These are phyloP conservation scores for Populus tremula DNA, from an alignment of 345 rosid genomes.

Conservation along the genomic window DNA sequence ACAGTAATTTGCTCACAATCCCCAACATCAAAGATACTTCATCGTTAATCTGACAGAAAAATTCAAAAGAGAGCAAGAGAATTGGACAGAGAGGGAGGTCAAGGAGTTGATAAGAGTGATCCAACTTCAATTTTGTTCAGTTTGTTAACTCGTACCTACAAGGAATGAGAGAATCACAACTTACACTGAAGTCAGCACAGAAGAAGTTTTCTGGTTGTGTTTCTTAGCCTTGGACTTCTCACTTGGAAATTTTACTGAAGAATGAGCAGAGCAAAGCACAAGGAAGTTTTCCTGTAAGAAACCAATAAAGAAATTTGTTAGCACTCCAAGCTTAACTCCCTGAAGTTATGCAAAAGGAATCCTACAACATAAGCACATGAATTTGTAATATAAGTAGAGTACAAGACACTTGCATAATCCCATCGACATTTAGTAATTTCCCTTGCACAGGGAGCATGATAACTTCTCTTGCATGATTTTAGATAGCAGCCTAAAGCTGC, in stretches of 20 bases:
- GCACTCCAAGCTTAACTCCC: not conserved
- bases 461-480: conserved; percentile 70
- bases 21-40: no score
- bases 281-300: conserved; percentile 57
- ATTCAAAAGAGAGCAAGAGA: not conserved
- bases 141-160: not conserved
- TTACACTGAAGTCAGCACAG: conserved; percentile 34
- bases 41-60: not conserved
- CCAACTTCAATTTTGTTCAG: not conserved
- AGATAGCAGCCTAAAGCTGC: conserved; percentile 84
- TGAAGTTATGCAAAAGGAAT: not conserved
- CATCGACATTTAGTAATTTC: conserved; percentile 66
- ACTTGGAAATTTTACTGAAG: conserved; percentile 57
- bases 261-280: conserved; percentile 74
- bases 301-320: conserved; percentile 1
- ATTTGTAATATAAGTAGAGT: not conserved
- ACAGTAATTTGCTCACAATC: no score
- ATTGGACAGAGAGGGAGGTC: not conserved
- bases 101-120: not conserved
- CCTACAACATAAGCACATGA: not conserved
- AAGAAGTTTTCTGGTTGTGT: not conserved
- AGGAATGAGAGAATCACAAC: not conserved
- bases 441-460: conserved; percentile 75
- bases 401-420: conserved; percentile 52
- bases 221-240: conserved; percentile 47